Conservation (phyloP, 768 basidiomycete genomes). For the Russula sp. region DNA sequence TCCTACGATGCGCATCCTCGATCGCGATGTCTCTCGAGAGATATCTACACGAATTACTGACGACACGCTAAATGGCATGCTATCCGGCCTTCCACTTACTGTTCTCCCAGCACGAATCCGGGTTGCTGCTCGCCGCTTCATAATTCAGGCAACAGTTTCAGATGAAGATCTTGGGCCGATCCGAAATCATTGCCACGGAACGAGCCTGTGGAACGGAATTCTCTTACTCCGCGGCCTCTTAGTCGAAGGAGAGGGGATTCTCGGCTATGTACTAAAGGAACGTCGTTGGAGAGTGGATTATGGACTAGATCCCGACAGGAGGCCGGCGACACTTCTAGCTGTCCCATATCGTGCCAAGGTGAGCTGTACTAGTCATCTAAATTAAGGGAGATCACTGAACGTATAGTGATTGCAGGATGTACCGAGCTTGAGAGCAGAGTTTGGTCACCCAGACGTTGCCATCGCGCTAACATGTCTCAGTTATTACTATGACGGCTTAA, state of each 20-base stretch:
- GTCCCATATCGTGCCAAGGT: constrained; percentile 46
- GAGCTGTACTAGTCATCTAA: too few relatives aligned
- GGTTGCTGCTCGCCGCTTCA: constrained; percentile 7
- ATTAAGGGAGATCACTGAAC: background rate
- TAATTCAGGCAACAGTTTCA: background rate
- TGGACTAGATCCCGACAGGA: constrained; percentile 39
- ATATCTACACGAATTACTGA: background rate
- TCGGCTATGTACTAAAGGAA: constrained; percentile 34
- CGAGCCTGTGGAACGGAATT: constrained; percentile 32
- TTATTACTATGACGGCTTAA: constrained; percentile 28
- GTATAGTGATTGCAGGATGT: constrained; percentile 32
- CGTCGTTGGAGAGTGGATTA: constrained; percentile 49
- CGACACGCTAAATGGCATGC: background rate
- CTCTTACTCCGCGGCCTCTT: constrained; percentile 31
- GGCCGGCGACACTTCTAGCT: constrained; percentile 43
- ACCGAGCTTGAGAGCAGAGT: constrained; percentile 32
- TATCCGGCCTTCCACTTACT: background rate
- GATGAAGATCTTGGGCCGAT: background rate
- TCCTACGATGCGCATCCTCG: constrained; percentile 7
- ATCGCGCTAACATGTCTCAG: too few relatives aligned
- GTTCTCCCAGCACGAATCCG: constrained; percentile 1
- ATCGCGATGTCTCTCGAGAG: background rate
- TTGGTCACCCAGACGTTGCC: too few relatives aligned
- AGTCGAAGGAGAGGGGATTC: constrained; percentile 30
- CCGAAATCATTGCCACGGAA: background rate